Evolutionary conservation across 2,329 filamentous ascomycete genomes (phyloP), one percentile per base, ranked within the genome.

Genomic region (Diatrype stigma): DNA sequence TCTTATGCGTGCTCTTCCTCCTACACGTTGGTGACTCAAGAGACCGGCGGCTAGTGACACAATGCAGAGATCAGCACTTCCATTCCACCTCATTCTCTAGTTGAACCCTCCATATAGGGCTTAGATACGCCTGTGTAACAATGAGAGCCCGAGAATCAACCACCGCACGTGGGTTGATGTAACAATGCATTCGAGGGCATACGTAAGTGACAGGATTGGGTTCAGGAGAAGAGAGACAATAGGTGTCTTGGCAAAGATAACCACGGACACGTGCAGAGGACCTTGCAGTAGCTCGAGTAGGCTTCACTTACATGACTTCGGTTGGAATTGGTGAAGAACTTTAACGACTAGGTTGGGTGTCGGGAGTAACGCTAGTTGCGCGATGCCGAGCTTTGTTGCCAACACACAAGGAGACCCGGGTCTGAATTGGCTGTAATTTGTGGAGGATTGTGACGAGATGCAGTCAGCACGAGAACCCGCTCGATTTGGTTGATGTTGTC

Each of bases 381-480:
- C 14, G 38, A 42, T n/a, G n/a, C n/a, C n/a, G n/a, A n/a, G n/a
- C n/a, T n/a, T 42, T 22, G 38, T 19, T 8, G 6, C 16, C 19
- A 14, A 38, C 10, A 35, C 16, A 19, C 32, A 17, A 10, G 22
- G 19, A 45, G 32, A 46, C 19, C 11, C 7, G 17, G 51, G 23
- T 40, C 49, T 19, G 49, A 53, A 49, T 45, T 46, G 45, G 53
- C 32, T 44, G n/a, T n/a, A n/a, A 37, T 49, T 42, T 28, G 32
- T 28, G 23, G 34, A 21, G 45, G 42, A 48, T 23, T 45, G 48
- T 49, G 49, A 52, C 37, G 50, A 26, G 44, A 51, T 55, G 56
- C 55, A 57, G 50, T 53, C 51, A 49, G 48, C 47, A 49, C 47
- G 52, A 57, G 57, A 55, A 40, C 51, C 51, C 48, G 52, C 55